phyloP scores from a whole-genome alignment of 768 basidiomycete genomes.

The Suillus lakei region DNA sequence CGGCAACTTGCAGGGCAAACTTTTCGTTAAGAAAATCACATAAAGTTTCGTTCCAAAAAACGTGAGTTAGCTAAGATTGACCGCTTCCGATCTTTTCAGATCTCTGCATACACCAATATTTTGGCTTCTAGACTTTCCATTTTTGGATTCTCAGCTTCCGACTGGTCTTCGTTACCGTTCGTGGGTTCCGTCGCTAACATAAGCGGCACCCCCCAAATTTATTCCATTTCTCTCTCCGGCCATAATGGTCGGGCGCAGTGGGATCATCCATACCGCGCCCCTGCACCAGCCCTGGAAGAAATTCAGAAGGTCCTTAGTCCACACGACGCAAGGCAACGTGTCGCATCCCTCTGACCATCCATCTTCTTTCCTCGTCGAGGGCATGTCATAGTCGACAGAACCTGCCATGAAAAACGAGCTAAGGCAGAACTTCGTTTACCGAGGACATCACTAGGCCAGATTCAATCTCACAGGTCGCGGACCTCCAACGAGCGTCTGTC shows the following conservation, averaged over 20 bases:
- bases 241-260: not conserved
- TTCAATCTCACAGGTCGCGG: not conserved
- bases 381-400: slow-evolving; percentile 10
- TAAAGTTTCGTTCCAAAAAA: slow-evolving; percentile 15
- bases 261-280: slow-evolving; percentile 8
- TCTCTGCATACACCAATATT: not conserved
- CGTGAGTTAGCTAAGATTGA: slow-evolving; percentile 19
- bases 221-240: not conserved
- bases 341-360: slow-evolving; percentile 2
- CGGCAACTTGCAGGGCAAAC: not conserved
- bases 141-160: slow-evolving; percentile 1
- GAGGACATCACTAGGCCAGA: not conserved
- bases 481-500: not conserved
- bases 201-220: slow-evolving; percentile 18
- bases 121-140: slow-evolving; percentile 8
- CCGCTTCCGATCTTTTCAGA: slow-evolving; percentile 3
- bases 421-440: not conserved
- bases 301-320: not conserved
- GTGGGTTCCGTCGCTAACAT: slow-evolving; percentile 18
- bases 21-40: slow-evolving; percentile 21
- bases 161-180: slow-evolving; percentile 14
- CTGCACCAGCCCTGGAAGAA: slow-evolving; percentile 9
- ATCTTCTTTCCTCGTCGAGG: slow-evolving; percentile 9
- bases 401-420: slow-evolving; percentile 6
- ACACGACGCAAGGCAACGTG: slow-evolving; percentile 2